A percentile compares a stretch with the other conserved stretches of the same genome.
Evolutionary conservation across 176 grass and related monocot species (phyloP).

Genomic region (Triticum timopheevii): DNA sequence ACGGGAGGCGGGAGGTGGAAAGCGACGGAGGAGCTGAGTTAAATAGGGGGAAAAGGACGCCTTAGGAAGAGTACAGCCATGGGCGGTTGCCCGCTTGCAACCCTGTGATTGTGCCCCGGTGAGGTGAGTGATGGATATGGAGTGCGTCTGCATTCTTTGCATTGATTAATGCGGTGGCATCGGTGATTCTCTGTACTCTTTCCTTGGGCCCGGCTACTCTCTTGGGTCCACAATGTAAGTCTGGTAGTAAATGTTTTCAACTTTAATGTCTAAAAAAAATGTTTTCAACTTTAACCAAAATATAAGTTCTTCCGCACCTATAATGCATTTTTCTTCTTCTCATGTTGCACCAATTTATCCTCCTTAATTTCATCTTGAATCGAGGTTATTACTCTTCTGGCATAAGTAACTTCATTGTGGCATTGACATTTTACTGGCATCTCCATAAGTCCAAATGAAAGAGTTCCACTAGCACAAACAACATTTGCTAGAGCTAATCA

Average conservation of each 20-base stretch:
- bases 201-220: background rate
- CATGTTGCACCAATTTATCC: background rate
- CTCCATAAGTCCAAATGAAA: no score
- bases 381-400: background rate
- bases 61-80: slow-evolving; percentile 33
- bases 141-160: background rate
- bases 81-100: slow-evolving; percentile 33
- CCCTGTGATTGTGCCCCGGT: background rate
- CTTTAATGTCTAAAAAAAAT: background rate
- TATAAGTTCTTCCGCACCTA: background rate
- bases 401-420: background rate
- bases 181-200: background rate
- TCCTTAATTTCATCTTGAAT: background rate
- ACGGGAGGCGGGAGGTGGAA: background rate
- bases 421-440: background rate
- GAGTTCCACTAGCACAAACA: no score
- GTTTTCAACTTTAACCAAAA: background rate
- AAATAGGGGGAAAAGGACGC: slow-evolving; percentile 42
- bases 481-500: no score
- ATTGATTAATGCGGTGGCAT: background rate
- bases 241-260: background rate
- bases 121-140: slow-evolving; percentile 1
- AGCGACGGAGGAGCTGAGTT: slow-evolving; percentile 45
- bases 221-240: background rate
- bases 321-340: background rate